Evolutionary conservation across 106 monocot genomes (phyloP).

Genomic region (Iris macrosiphon): DNA sequence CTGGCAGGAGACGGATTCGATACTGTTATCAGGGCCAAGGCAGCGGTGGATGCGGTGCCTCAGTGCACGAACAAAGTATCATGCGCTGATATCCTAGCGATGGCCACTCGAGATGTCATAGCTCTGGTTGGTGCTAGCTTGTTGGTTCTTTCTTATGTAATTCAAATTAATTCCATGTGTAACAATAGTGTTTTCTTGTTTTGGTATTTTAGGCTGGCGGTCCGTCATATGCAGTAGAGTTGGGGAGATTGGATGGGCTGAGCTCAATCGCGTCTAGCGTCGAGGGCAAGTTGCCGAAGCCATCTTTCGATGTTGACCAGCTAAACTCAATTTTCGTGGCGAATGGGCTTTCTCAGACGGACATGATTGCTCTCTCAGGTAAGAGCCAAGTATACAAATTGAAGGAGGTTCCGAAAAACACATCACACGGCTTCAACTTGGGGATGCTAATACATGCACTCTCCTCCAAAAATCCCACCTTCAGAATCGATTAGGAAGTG

Average conservation of each 20-base stretch:
- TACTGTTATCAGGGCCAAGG: slow-evolving; percentile 58
- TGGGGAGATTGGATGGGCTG: slow-evolving; percentile 84
- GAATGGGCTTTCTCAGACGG: slow-evolving; percentile 52
- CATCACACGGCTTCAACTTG: no score
- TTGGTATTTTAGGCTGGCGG: slow-evolving; percentile 47
- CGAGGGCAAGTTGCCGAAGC: slow-evolving; percentile 55
- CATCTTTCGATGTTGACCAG: slow-evolving; percentile 47
- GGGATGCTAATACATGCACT: no score
- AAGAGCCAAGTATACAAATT: no score
- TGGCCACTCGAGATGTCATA: slow-evolving; percentile 58
- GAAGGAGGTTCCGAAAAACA: no score
- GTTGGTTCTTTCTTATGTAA: no score
- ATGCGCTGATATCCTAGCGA: slow-evolving; percentile 59
- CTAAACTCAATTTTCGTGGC: slow-evolving; percentile 51
- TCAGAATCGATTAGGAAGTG: no score
- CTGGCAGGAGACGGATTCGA: slow-evolving; percentile 72
- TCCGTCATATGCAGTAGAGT: slow-evolving; percentile 70
- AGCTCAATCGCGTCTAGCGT: slow-evolving; percentile 76
- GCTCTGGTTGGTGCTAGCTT: slow-evolving; percentile 37
- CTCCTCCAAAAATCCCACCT: no score
- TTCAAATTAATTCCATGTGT: no score
- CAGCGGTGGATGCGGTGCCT: slow-evolving; percentile 50
- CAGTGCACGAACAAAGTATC: slow-evolving; percentile 54
- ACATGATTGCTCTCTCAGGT: slow-evolving; percentile 95
- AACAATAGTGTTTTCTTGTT: background rate